A percentile compares a stretch with the other conserved stretches of the same genome.
These are phyloP conservation scores for Tolypocladium sp. DNA, from an alignment of 2,329 filamentous ascomycete species.

Conservation along the genomic window DNA sequence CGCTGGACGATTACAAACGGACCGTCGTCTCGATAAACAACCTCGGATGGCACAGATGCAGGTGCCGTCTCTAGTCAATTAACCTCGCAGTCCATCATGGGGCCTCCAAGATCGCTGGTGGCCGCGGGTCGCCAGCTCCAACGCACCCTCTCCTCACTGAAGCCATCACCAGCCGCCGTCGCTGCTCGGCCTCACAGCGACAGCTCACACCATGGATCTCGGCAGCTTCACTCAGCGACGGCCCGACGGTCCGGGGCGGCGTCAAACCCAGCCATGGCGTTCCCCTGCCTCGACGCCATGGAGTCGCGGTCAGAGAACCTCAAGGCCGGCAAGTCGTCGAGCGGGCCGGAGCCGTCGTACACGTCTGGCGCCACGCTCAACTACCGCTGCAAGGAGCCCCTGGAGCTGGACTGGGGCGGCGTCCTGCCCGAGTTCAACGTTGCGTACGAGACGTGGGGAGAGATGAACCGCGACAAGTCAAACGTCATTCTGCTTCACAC, in stretches of 20 bases:
- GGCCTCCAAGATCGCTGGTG: slow-evolving; percentile 3
- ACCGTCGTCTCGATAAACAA: background rate
- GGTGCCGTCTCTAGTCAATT: background rate
- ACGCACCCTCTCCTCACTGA: background rate
- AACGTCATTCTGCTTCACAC: slow-evolving; percentile 93
- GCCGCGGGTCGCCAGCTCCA: slow-evolving; percentile 5
- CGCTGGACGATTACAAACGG: background rate
- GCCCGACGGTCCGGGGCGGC: slow-evolving; percentile 10
- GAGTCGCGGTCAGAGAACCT: slow-evolving; percentile 72
- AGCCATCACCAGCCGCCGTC: background rate
- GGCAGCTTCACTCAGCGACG: background rate
- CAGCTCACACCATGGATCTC: background rate
- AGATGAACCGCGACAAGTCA: slow-evolving; percentile 66
- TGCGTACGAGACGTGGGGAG: slow-evolving; percentile 90
- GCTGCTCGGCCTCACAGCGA: background rate
- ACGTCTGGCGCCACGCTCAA: slow-evolving; percentile 76
- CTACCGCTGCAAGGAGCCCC: slow-evolving; percentile 64
- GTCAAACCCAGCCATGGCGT: slow-evolving; percentile 73
- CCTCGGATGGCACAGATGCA: background rate
- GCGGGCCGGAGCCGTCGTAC: slow-evolving; percentile 88
- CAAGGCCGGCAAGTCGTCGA: slow-evolving; percentile 50
- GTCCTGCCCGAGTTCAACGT: slow-evolving; percentile 82
- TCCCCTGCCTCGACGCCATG: slow-evolving; percentile 80
- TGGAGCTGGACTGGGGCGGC: slow-evolving; percentile 91
- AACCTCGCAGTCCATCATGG: slow-evolving; percentile 4